These are phyloP conservation scores for Datisca glomerata DNA, from an alignment of 306 rosid species.

Conservation along the genomic window DNA sequence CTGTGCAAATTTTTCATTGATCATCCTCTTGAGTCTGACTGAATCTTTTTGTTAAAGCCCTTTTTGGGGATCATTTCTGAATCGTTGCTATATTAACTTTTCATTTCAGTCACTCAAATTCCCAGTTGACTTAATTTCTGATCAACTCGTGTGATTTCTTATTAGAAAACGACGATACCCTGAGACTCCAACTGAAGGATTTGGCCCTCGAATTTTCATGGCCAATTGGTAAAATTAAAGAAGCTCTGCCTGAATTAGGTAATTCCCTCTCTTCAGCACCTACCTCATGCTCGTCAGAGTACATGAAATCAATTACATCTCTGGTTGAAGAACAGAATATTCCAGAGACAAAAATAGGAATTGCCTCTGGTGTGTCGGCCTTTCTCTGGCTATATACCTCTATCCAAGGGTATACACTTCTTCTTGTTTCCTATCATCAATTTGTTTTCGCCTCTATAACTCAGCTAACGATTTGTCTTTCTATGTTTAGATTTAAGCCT, in stretches of 20 bases:
- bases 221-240: constrained; percentile 50
- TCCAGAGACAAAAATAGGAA: constrained; percentile 52
- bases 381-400: constrained; percentile 84
- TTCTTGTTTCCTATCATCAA: not conserved
- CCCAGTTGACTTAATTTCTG: constrained; percentile 2
- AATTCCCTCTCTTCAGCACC: constrained; percentile 32
- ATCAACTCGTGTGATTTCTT: constrained; percentile 7
- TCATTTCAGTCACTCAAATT: not conserved
- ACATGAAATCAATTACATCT: constrained; percentile 39
- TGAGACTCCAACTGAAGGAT: constrained; percentile 62
- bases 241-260: constrained; percentile 30
- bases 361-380: constrained; percentile 71
- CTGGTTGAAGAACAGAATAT: constrained; percentile 52
- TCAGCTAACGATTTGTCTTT: constrained; percentile 7
- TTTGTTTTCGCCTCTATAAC: not conserved
- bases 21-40: too few species aligned
- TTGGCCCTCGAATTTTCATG: constrained; percentile 66
- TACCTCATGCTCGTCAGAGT: constrained; percentile 46
- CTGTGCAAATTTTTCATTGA: too few species aligned
- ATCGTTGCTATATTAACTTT: not conserved
- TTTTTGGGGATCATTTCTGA: too few species aligned
- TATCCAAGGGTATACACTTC: constrained; percentile 47
- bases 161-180: constrained; percentile 40
- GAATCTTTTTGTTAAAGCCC: too few species aligned
- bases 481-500: constrained; percentile 55